Base-by-base conservation (phyloP, 345 rosid genomes). In the Citropsis articulata region DNA sequence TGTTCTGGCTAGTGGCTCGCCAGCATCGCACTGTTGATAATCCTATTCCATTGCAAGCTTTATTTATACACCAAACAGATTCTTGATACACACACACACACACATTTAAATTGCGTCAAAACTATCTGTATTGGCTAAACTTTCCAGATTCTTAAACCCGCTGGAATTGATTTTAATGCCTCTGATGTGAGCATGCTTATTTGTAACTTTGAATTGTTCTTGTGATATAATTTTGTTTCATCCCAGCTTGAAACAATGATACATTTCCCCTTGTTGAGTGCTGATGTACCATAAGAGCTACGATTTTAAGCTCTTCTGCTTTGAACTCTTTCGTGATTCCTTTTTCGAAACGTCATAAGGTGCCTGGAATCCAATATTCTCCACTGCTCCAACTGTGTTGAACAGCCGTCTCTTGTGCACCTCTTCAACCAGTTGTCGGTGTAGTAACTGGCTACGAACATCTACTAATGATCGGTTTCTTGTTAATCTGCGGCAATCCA, bases 331-430 rank as follows among this genome's bases (percentile, higher is more conserved):
- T 35, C 66, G 70, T 33, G 77, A 77, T 22, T 31, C 66, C 64
- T 66, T 79, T 57, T 69, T 81, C 10, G 85, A 72, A 84, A 85
- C 82, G n/a, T 71, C 87, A 75, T 79, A 70, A 66, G 95, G 97
- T 59, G 84, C 77, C 83, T 85, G 92, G 76, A 88, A 93, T 61
- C 98, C 98, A 61, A 93, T 88, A 63, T 84, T 71, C 77, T 93
- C 93, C 13, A 93, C 91, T 31, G 83, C 93, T 78, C 98, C 98
- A 53, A 84, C 96, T 6, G 98, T 93, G 76, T 87, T 93, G 84
- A 83, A 81, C 83, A 89, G 45, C 56, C 96, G 71, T 84, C 88
- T 82, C 78, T 83, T 93, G 72, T 83, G 80, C 70, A 89, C 88
- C 81, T 91, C 94, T 86, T 93, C 93, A 56, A 84, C 83, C 65